These are phyloP conservation scores for Mycena albidolilacea DNA, from an alignment of 768 basidiomycete species.

Conservation along the genomic window DNA sequence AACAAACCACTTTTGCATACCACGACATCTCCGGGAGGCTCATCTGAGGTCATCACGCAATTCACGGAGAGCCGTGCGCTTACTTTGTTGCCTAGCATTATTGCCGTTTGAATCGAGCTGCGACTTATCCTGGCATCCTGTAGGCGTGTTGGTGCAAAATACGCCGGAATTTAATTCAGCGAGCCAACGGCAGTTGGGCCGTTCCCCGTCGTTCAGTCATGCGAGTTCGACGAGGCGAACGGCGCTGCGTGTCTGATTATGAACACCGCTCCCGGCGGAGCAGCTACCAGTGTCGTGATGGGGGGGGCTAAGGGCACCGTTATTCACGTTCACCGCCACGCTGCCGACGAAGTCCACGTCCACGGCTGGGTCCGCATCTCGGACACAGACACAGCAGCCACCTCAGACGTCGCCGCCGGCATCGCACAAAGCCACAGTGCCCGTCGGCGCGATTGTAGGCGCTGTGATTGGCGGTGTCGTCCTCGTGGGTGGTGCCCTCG, in stretches of 20 bases:
- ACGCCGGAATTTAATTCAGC: slow-evolving; percentile 6
- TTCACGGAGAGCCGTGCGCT: slow-evolving; percentile 9
- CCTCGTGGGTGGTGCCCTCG: neutral
- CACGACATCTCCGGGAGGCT: neutral
- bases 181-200: neutral
- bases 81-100: no score
- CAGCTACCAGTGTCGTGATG: neutral
- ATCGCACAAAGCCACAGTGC: slow-evolving; percentile 1
- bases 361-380: neutral
- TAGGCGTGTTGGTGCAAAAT: slow-evolving; percentile 16
- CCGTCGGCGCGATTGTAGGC: slow-evolving; percentile 12
- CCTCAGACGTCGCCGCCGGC: neutral
- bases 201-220: slow-evolving; percentile 15
- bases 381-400: neutral
- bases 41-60: no score
- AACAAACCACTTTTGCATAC: slow-evolving; percentile 19
- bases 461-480: slow-evolving; percentile 2
- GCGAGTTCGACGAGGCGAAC: neutral
- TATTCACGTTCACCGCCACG: slow-evolving; percentile 5
- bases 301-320: neutral
- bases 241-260: neutral
- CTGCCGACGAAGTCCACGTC: neutral
- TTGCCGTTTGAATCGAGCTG: neutral
- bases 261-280: neutral
- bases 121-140: neutral